These are phyloP conservation scores for Strigomonas galati DNA, from an alignment of 208 protist genomes.

Conservation along the genomic window DNA sequence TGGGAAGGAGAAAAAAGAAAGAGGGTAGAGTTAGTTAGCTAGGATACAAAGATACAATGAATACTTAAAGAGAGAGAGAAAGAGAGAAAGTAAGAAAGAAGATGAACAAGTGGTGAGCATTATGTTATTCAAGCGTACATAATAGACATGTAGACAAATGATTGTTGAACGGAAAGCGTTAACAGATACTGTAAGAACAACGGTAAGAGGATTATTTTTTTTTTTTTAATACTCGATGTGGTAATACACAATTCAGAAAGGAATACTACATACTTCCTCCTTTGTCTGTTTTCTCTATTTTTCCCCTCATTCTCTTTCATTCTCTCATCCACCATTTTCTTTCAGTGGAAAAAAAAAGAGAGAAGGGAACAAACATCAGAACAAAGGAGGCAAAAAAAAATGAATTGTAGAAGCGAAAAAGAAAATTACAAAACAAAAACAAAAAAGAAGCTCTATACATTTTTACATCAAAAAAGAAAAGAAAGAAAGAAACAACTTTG, in stretches of 20 bases:
- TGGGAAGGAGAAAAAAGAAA: neutral
- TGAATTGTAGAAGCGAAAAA: constrained; percentile 7
- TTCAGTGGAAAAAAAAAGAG: constrained; percentile 6
- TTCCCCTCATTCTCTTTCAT: neutral
- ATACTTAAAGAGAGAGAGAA: constrained; percentile 2
- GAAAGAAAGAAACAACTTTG: constrained; percentile 7
- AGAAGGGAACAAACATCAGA: constrained; percentile 6
- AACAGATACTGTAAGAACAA: too few relatives aligned
- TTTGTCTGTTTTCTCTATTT: neutral
- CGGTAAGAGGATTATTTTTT: too few relatives aligned
- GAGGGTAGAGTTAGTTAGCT: neutral
- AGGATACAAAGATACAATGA: constrained; percentile 3
- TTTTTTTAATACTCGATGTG: too few relatives aligned
- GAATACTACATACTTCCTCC: neutral
- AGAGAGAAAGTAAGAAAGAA: constrained; percentile 15
- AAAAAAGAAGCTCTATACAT: constrained; percentile 2
- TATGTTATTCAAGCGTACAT: neutral
- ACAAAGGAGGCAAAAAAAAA: constrained; percentile 12
- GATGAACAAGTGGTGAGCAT: neutral
- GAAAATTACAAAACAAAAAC: constrained; percentile 5
- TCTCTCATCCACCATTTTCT: neutral
- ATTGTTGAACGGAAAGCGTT: neutral
- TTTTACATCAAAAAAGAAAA: constrained; percentile 4
- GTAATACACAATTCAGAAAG: too few relatives aligned
- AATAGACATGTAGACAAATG: neutral